These are phyloP conservation scores for Ruellia speciosa DNA, from an alignment of 305 asterid species.

Conservation along the genomic window DNA sequence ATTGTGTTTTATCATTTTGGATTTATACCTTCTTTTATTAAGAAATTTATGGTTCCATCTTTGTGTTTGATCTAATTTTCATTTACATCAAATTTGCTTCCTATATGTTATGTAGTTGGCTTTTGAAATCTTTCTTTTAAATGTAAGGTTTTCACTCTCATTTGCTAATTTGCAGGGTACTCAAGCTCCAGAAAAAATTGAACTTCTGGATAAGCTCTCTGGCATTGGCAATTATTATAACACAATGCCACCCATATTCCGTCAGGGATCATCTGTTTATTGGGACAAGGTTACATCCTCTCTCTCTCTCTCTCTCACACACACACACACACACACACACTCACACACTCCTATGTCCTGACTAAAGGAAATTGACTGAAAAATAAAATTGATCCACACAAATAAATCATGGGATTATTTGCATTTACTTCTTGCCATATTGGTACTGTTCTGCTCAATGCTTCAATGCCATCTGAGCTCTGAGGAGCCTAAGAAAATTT, in stretches of 20 bases:
- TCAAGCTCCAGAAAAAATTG: conserved; percentile 65
- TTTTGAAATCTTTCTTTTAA: background rate
- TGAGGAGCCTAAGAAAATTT: too few species aligned
- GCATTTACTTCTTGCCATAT: too few species aligned
- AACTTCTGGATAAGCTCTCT: conserved; percentile 41
- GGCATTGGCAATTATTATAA: conserved; percentile 41
- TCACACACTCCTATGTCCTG: too few species aligned
- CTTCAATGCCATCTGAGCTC: too few species aligned
- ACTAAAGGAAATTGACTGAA: too few species aligned
- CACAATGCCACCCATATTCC: conserved; percentile 47
- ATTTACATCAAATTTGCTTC: background rate
- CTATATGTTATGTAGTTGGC: background rate
- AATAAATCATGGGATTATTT: too few species aligned
- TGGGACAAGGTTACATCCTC: conserved; percentile 48
- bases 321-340: background rate
- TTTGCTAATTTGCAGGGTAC: conserved; percentile 53
- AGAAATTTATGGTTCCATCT: background rate
- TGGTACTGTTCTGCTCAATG: too few species aligned
- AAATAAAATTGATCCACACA: too few species aligned
- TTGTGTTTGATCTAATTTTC: background rate
- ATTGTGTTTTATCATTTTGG: background rate
- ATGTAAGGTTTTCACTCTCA: background rate
- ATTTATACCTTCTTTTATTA: background rate
- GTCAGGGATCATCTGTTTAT: conserved; percentile 66
- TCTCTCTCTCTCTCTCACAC: conserved; percentile 15